Base-by-base conservation (phyloP, 2,329 filamentous ascomycete species). In the Microdochium bolleyi region DNA sequence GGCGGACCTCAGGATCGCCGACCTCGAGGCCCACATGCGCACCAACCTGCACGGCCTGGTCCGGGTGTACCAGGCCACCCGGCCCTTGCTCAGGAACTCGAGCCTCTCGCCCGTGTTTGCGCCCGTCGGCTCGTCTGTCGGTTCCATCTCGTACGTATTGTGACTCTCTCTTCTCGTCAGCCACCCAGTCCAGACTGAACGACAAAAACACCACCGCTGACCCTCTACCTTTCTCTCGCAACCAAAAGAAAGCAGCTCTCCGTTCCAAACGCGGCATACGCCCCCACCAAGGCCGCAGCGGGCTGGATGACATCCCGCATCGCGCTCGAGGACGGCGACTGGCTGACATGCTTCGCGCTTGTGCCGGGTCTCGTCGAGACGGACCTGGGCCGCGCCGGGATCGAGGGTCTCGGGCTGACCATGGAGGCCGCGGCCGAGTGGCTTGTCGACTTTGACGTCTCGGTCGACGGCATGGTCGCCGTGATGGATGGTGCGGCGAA, bases 21-120 rank as follows among this genome's bases (percentile, higher is more conserved):
- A 71, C 21, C 50, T 76, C 41, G 50, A 57, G 2, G 57, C 63
- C 0, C 69, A 75, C 56, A 61, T 75, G 37, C 57, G 67, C 1
- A 59, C 72, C 48, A 79, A 79, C 56, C 58, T 72, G 1, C 58
- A 69, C 24, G 73, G 70, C 1, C 58, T 69, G 2, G 52, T 77
- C 0, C 37, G 58, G 1, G 63, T 77, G 2, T 76, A 71, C 58
- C 71, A 74, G 55, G 73, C 72, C 2, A 64, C 64, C 2, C 60
- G 62, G n/a, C 63, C 67, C 2, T 60, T 78, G 2, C 57, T 78
- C 11, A 3, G 49, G 41, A 54, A 64, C 24, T 60, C 61, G 38
- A 59, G 66, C 0, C 25, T 54, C n/a, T 53, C 60, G 11, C 67
- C 69, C 1, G 66, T 62, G 19, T 74, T 70, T 24, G 61, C 69